Percentiles rank a stretch among this genome's conserved stretches.
These are phyloP conservation scores for Arthroderma uncinatum DNA, from an alignment of 2,329 filamentous ascomycete species.

Conservation along the genomic window DNA sequence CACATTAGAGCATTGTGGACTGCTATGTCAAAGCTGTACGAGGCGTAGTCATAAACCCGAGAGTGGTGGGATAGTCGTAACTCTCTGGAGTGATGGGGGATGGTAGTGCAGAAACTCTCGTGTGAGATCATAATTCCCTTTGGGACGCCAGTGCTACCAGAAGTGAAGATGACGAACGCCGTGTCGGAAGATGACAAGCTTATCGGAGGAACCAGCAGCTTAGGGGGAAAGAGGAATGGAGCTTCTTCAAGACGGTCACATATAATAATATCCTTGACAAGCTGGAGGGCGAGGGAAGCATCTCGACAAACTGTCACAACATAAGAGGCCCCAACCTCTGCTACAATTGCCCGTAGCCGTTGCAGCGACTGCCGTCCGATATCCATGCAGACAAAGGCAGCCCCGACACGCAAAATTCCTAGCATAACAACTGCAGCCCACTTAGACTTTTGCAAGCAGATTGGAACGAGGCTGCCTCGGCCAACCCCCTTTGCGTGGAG, in stretches of 20 bases:
- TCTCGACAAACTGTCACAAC: slow-evolving; percentile 31
- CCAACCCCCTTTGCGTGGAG: slow-evolving; percentile 11
- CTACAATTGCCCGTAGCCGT: slow-evolving; percentile 28
- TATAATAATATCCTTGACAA: slow-evolving; percentile 17
- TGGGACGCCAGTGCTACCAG: slow-evolving; percentile 71
- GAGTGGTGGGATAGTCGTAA: slow-evolving; percentile 25
- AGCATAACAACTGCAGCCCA: slow-evolving; percentile 14
- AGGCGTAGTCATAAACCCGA: slow-evolving; percentile 31
- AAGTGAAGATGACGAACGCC: slow-evolving; percentile 70
- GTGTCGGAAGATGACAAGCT: too few species aligned
- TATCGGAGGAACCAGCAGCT: slow-evolving; percentile 63
- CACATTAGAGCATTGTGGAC: slow-evolving; percentile 27
- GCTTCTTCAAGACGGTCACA: not conserved
- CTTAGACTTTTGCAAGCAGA: slow-evolving; percentile 15
- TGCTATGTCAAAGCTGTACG: slow-evolving; percentile 36
- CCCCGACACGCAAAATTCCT: slow-evolving; percentile 15
- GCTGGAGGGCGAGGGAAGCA: slow-evolving; percentile 29
- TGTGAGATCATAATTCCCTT: slow-evolving; percentile 78
- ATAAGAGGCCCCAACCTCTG: slow-evolving; percentile 32
- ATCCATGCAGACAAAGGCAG: slow-evolving; percentile 19
- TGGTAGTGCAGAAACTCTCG: slow-evolving; percentile 20
- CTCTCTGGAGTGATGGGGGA: slow-evolving; percentile 27
- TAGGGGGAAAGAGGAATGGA: slow-evolving; percentile 34
- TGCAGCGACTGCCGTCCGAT: slow-evolving; percentile 21
- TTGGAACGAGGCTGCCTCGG: slow-evolving; percentile 10